Percentiles rank a stretch among this genome's conserved stretches.
phyloP scores from a whole-genome alignment of 139 green algal species.

The Picochlorum sp. region DNA sequence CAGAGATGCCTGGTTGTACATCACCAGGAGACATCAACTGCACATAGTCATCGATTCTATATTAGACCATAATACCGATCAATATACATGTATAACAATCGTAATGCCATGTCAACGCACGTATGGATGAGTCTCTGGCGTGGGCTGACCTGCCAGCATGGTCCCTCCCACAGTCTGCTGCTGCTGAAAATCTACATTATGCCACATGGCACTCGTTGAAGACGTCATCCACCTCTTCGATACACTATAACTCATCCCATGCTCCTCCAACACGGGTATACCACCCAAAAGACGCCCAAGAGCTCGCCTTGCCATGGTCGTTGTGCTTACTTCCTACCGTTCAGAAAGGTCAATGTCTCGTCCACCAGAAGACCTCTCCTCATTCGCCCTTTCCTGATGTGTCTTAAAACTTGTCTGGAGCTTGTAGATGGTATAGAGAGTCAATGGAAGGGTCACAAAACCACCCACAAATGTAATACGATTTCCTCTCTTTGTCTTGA shows the following conservation, averaged over 20 bases:
- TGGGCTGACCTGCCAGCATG: conserved; percentile 41
- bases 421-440: conserved; percentile 10
- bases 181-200: not conserved
- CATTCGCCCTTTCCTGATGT: too few relatives aligned
- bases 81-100: not conserved
- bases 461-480: conserved; percentile 21
- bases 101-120: conserved; percentile 7
- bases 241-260: too few relatives aligned
- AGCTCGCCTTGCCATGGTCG: too few relatives aligned
- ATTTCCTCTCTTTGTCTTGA: conserved; percentile 15
- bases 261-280: too few relatives aligned
- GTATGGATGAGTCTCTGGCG: conserved; percentile 42
- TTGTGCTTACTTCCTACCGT: too few relatives aligned
- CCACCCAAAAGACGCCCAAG: too few relatives aligned
- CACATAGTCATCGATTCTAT: not conserved
- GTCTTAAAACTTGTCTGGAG: not conserved
- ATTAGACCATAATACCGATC: too few relatives aligned
- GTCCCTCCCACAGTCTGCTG: not conserved
- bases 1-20: conserved; percentile 48
- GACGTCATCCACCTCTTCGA: not conserved
- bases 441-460: conserved; percentile 25
- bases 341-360: too few relatives aligned
- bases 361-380: too few relatives aligned
- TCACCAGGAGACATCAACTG: conserved; percentile 29
- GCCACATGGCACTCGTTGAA: not conserved